Evolutionary conservation across 1,139 yeast species (phyloP).

Genomic region (Trichomonascaceae sp.): DNA sequence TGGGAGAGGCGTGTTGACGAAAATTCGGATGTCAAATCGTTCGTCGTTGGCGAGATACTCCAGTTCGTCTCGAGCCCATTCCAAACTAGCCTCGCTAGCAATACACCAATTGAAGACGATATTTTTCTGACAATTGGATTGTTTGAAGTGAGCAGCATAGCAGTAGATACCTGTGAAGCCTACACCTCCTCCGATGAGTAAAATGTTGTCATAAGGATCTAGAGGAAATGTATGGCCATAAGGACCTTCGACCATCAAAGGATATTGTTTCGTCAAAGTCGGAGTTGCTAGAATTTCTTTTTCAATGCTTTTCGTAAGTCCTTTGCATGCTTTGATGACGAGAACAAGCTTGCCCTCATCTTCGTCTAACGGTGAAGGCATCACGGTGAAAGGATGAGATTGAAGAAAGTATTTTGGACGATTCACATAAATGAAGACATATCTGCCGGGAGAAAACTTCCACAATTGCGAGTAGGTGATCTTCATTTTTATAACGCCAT

Average conservation of each 20-base stretch:
- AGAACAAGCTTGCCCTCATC: constrained; percentile 25
- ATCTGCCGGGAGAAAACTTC: constrained; percentile 52
- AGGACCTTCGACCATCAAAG: constrained; percentile 48
- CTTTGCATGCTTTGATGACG: constrained; percentile 26
- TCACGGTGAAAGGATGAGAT: constrained; percentile 65
- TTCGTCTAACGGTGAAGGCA: constrained; percentile 28
- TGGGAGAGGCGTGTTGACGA: constrained; percentile 4
- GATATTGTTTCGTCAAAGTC: constrained; percentile 6
- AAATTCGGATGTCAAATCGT: constrained; percentile 13
- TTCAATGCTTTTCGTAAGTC: constrained; percentile 26
- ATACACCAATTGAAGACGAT: constrained; percentile 19
- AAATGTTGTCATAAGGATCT: constrained; percentile 44
- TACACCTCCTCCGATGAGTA: constrained; percentile 58
- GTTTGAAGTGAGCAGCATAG: constrained; percentile 17
- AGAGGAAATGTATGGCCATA: constrained; percentile 51
- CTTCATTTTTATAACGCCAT: constrained; percentile 27
- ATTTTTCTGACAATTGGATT: constrained; percentile 26
- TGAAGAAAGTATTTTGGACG: constrained; percentile 41
- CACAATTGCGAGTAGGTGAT: constrained; percentile 32
- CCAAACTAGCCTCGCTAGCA: constrained; percentile 12
- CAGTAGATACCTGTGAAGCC: constrained; percentile 52
- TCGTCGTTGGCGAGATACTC: constrained; percentile 9
- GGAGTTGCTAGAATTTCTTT: constrained; percentile 15
- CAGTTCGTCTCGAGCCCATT: constrained; percentile 20
- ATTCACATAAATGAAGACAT: constrained; percentile 52